These are phyloP conservation scores for Paxillus rubicundulus DNA, from an alignment of 768 basidiomycete species.

Conservation along the genomic window DNA sequence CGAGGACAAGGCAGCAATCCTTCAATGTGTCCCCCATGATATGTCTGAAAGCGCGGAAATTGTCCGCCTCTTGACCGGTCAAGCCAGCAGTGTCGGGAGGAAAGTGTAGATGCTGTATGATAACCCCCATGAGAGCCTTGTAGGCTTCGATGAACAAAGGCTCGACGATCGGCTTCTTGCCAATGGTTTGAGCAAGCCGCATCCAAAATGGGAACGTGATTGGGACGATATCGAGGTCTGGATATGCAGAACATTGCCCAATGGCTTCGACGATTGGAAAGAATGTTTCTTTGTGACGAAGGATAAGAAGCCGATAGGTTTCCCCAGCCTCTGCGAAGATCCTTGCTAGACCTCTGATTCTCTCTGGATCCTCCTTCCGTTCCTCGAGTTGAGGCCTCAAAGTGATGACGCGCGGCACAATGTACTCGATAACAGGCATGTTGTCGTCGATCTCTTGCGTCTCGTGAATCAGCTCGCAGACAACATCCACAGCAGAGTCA, in stretches of 20 bases:
- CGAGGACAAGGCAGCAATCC: slow-evolving; percentile 94
- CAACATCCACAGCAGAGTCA: slow-evolving; percentile 85
- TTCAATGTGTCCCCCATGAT: slow-evolving; percentile 99
- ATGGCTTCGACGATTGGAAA: slow-evolving; percentile 96
- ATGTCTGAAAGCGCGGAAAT: slow-evolving; percentile 93
- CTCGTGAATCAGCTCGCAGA: slow-evolving; percentile 96
- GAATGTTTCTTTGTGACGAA: slow-evolving; percentile 89
- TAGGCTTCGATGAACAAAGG: slow-evolving; percentile 84
- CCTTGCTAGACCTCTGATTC: slow-evolving; percentile 84
- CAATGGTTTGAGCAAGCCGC: slow-evolving; percentile 87
- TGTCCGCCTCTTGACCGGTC: slow-evolving; percentile 83
- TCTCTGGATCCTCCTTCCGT: slow-evolving; percentile 76
- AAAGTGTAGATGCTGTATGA: slow-evolving; percentile 90
- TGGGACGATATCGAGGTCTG: slow-evolving; percentile 92
- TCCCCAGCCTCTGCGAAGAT: slow-evolving; percentile 98
- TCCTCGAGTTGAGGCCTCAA: slow-evolving; percentile 61
- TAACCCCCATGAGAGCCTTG: slow-evolving; percentile 75
- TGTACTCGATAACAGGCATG: slow-evolving; percentile 81
- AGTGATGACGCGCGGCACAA: slow-evolving; percentile 83
- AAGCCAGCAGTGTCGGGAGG: slow-evolving; percentile 67
- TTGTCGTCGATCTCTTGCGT: slow-evolving; percentile 97
- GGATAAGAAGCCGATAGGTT: slow-evolving; percentile 84
- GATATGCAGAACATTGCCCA: slow-evolving; percentile 87
- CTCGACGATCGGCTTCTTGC: slow-evolving; percentile 68
- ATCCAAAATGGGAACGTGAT: slow-evolving; percentile 99